phyloP scores from a whole-genome alignment of 768 basidiomycete genomes.

The Termitomyces heimii region DNA sequence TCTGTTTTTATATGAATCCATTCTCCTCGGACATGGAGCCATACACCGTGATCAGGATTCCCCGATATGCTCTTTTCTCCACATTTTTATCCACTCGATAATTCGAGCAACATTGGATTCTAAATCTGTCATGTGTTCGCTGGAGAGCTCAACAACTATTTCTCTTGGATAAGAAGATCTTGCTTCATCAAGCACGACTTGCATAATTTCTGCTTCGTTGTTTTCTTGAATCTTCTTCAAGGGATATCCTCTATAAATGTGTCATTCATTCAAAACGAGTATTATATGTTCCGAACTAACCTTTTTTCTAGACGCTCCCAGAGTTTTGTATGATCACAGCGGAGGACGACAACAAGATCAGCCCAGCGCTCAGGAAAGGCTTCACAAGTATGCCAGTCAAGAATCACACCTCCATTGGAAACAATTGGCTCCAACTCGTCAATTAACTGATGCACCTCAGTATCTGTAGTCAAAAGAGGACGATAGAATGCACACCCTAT shows the following conservation, averaged over 20 bases:
- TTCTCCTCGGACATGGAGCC: neutral
- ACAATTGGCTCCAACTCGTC: constrained; percentile 81
- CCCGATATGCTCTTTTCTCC: constrained; percentile 43
- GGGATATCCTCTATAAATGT: constrained; percentile 60
- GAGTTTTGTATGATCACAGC: constrained; percentile 79
- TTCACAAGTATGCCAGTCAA: constrained; percentile 95
- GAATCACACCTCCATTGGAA: constrained; percentile 68
- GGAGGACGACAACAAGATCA: constrained; percentile 89
- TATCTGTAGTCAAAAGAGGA: neutral
- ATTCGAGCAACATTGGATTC: constrained; percentile 86
- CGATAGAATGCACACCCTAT: constrained; percentile 57
- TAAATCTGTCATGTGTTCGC: constrained; percentile 72
- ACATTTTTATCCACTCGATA: constrained; percentile 79
- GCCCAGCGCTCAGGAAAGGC: constrained; percentile 95
- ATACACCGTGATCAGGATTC: neutral
- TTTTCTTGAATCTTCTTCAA: constrained; percentile 97
- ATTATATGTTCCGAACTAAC: constrained; percentile 33
- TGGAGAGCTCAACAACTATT: constrained; percentile 81
- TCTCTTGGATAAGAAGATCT: constrained; percentile 78
- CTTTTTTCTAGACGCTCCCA: constrained; percentile 91
- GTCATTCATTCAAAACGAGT: constrained; percentile 5
- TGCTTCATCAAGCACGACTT: constrained; percentile 86
- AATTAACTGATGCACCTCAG: constrained; percentile 50
- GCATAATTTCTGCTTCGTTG: constrained; percentile 98
- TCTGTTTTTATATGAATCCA: too few species aligned